Conservation (phyloP, 75 land plant genomes). For the Sequoiadendron giganteum region DNA sequence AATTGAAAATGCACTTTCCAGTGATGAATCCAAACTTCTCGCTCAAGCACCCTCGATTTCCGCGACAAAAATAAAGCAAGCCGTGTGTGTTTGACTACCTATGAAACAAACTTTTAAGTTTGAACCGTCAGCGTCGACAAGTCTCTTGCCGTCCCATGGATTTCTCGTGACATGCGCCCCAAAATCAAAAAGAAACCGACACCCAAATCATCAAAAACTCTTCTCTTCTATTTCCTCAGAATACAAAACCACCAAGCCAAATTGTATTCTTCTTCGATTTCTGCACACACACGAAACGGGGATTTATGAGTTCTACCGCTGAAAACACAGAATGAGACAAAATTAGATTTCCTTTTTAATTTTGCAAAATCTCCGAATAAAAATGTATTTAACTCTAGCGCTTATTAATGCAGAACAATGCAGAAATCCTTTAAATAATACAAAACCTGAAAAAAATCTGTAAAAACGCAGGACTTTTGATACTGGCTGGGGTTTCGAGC, state of each 20-base stretch:
- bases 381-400: background rate
- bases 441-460: background rate
- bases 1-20: background rate
- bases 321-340: background rate
- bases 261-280: background rate
- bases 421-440: too few relatives aligned
- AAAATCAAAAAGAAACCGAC: background rate
- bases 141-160: background rate
- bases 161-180: background rate
- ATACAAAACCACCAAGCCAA: background rate
- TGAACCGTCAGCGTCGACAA: background rate
- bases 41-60: background rate
- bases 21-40: background rate
- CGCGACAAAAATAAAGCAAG: background rate
- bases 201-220: too few relatives aligned
- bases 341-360: too few relatives aligned
- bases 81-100: background rate
- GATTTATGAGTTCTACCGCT: background rate
- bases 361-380: background rate
- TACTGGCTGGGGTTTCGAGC: background rate
- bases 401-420: background rate
- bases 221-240: too few relatives aligned
- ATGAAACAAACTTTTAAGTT: background rate
- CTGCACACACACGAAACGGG: background rate
- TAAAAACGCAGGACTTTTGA: background rate